Percentiles rank a stretch among this genome's conserved stretches.
Evolutionary conservation across 2,329 filamentous ascomycete species (phyloP).

Genomic region (Seiridium cupressi): DNA sequence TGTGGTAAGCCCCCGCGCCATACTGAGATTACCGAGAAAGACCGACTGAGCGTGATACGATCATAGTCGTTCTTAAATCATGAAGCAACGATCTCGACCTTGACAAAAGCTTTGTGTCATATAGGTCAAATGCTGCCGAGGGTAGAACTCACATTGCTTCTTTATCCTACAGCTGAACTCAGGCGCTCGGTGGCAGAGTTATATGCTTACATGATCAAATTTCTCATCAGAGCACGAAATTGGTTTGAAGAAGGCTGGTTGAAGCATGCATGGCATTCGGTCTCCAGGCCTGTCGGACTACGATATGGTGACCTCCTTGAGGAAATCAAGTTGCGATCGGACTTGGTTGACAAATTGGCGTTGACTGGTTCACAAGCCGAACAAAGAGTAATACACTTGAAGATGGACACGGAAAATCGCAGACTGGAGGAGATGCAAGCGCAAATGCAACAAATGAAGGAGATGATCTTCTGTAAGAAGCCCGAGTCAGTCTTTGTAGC

Average conservation of each 20-base stretch:
- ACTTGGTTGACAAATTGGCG: too few species aligned
- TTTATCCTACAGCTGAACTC: neutral
- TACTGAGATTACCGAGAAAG: neutral
- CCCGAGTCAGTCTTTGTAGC: too few species aligned
- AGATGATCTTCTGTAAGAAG: too few species aligned
- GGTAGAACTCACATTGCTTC: neutral
- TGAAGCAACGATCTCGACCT: neutral
- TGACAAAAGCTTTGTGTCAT: neutral
- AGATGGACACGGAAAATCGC: too few species aligned
- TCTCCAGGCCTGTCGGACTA: neutral
- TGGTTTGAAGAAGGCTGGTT: neutral
- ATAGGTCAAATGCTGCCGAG: neutral
- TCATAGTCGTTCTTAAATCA: neutral
- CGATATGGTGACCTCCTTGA: neutral
- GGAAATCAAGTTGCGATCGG: too few species aligned
- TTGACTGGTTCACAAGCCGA: too few species aligned
- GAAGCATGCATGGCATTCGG: neutral
- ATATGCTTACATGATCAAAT: neutral
- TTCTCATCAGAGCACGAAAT: neutral
- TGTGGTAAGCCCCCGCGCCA: conserved; percentile 3
- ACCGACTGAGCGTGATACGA: too few species aligned
- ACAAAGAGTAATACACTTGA: too few species aligned
- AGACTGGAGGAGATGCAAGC: too few species aligned
- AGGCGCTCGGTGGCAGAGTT: neutral
- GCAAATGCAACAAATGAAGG: too few species aligned